Base-by-base conservation (phyloP, 306 rosid genomes). In the Prosopis cineraria region DNA sequence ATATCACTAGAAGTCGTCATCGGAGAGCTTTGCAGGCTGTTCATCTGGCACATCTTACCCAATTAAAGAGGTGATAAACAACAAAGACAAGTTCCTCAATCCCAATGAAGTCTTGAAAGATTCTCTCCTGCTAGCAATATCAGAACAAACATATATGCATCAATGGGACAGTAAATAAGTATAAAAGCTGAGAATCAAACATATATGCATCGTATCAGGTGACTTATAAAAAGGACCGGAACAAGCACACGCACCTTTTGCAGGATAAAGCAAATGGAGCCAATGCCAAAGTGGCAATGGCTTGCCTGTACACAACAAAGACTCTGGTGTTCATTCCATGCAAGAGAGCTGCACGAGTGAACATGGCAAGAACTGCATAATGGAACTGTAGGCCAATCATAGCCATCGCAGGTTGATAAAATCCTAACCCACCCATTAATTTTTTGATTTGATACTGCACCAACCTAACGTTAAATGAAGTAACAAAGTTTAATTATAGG, bases 261-360 rank as follows among this genome's bases (percentile, higher is more conserved):
- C 90, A 16, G 44, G 82, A 84, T 9, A 83, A 82, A 20, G 80
- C 83, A 5, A 90, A 64, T 34, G 96, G 89, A 9, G 86, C 79
- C 81, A 90, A 37, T 31, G 88, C 53, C 67, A 90, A 79, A 65
- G 96, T 87, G 76, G 92, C 93, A 77, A 89, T 66, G 74, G 79
- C 91, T 75, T 93, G 93, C 36, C 97, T 83, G 55, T 93, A 90
- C 3, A 73, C 88, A 27, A 90, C 91, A 48, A 87, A 87, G 4
- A 86, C 89, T 0, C 90, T 86, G 1, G 96, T 82, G 76, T 88
- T 90, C 93, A 84, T 83, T 31, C 97, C 96, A 36, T 88, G 87
- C 40, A 89, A 11, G 22, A 90, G 77, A 75, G 94, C 97, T 59
- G 89, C 90, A 50, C 91, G 81, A 4, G 91, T 86, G 81, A 85